Conservation (phyloP, 768 basidiomycete genomes). For the Suillus weaverae region DNA sequence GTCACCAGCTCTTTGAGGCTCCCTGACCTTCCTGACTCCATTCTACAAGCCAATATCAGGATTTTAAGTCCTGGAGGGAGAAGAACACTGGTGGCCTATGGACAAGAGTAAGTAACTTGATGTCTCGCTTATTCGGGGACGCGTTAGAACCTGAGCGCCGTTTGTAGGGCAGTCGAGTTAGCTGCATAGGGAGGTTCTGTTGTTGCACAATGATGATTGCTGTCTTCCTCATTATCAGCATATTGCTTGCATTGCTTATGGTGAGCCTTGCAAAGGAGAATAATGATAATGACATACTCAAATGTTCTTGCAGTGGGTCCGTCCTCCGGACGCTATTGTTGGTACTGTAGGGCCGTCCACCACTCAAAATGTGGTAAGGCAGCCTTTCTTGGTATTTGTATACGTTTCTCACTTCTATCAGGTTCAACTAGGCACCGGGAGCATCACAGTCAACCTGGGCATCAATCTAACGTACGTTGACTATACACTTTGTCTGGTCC, state of each 20-base stretch:
- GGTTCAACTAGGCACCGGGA: conserved; percentile 41
- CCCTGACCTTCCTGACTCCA: conserved; percentile 10
- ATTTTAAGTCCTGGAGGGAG: conserved; percentile 52
- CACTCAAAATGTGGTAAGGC: conserved; percentile 46
- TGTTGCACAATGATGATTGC: conserved; percentile 72
- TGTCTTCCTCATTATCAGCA: conserved; percentile 63
- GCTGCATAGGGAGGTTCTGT: conserved; percentile 69
- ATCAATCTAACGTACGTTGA: conserved; percentile 63
- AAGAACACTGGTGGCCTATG: conserved; percentile 65
- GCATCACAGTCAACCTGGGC: conserved; percentile 57
- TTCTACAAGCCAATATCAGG: conserved; percentile 22
- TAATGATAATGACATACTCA: conserved; percentile 8
- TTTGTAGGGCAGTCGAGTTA: conserved; percentile 54
- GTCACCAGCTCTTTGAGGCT: background rate
- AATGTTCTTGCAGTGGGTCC: conserved; percentile 58
- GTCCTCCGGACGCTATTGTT: conserved; percentile 67
- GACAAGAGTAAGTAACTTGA: conserved; percentile 50
- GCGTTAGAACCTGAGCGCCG: background rate
- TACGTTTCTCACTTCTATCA: conserved; percentile 15
- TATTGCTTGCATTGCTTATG: conserved; percentile 64
- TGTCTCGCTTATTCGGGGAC: background rate
- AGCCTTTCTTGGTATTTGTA: background rate
- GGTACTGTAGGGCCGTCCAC: conserved; percentile 44
- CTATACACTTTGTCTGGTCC: background rate
- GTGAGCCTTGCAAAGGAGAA: conserved; percentile 41